Conservation (phyloP, 129 eudicot genomes). For the Smallanthus sonchifolius region DNA sequence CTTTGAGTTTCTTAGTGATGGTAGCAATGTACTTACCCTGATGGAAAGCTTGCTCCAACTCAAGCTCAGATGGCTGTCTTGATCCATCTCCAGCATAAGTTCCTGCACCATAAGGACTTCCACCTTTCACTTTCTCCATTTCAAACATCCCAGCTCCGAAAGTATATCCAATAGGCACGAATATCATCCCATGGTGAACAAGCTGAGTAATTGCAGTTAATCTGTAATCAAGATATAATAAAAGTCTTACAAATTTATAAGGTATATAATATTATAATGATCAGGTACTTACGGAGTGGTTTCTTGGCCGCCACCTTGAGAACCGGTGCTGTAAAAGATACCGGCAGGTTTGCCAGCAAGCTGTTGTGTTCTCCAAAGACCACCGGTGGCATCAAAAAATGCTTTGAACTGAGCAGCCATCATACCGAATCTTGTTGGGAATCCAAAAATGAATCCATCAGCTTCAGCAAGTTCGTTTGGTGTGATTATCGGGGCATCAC, state of each 20-base stretch:
- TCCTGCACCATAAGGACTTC: conserved; percentile 91
- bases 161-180: conserved; percentile 80
- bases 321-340: conserved; percentile 79
- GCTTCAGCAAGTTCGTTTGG: conserved; percentile 76
- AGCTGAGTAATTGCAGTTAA: conserved; percentile 93
- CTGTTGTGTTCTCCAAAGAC: conserved; percentile 85
- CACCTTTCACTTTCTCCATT: conserved; percentile 85
- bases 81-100: conserved; percentile 89
- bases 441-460: conserved; percentile 84
- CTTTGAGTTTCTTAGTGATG: conserved; percentile 79
- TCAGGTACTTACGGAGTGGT: conserved; percentile 62
- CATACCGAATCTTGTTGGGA: conserved; percentile 89
- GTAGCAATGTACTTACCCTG: conserved; percentile 79
- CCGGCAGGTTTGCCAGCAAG: conserved; percentile 98
- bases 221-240: conserved; percentile 32
- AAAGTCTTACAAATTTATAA: background rate
- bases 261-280: background rate
- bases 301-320: conserved; percentile 95
- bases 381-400: conserved; percentile 81
- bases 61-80: conserved; percentile 75
- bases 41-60: conserved; percentile 78
- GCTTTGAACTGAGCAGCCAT: conserved; percentile 89
- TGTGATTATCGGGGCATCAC: conserved; percentile 65
- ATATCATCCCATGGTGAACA: conserved; percentile 89
- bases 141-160: conserved; percentile 89